phyloP scores from a whole-genome alignment of 106 monocot genomes.

The Dendrobium nobile region DNA sequence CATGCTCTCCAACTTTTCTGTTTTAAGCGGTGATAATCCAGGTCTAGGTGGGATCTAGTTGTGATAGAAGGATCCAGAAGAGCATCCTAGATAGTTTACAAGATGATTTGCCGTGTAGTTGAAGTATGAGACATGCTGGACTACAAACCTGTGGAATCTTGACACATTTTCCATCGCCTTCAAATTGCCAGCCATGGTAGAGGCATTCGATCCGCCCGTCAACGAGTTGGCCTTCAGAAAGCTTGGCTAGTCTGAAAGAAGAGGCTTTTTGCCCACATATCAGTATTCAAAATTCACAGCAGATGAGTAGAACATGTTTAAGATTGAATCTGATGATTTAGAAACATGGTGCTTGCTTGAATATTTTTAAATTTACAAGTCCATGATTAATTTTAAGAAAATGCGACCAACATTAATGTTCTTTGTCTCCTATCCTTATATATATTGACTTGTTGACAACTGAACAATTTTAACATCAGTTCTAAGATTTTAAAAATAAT shows the following conservation, averaged over 20 bases:
- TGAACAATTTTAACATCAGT: background rate
- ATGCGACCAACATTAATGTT: background rate
- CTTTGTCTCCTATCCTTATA: background rate
- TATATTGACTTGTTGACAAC: background rate
- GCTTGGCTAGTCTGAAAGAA: conserved; percentile 63
- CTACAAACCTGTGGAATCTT: conserved; percentile 74
- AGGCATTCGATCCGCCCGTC: conserved; percentile 86
- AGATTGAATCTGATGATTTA: background rate
- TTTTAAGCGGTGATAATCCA: too few relatives aligned
- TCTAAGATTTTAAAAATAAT: background rate
- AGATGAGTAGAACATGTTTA: background rate
- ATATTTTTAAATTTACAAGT: background rate
- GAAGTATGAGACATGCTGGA: background rate
- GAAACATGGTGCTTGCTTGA: background rate
- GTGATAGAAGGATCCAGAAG: background rate
- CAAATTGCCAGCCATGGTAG: conserved; percentile 98
- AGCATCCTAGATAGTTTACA: background rate
- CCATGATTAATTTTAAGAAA: background rate
- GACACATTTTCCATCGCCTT: conserved; percentile 76
- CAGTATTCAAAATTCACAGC: background rate
- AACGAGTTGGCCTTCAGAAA: conserved; percentile 84
- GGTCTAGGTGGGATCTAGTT: background rate
- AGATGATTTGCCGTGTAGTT: background rate
- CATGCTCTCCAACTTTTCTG: too few relatives aligned
- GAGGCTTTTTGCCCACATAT: background rate